Evolutionary conservation across 1,284 basidiomycete genomes (phyloP).

Genomic region (Ganoderma sinense): DNA sequence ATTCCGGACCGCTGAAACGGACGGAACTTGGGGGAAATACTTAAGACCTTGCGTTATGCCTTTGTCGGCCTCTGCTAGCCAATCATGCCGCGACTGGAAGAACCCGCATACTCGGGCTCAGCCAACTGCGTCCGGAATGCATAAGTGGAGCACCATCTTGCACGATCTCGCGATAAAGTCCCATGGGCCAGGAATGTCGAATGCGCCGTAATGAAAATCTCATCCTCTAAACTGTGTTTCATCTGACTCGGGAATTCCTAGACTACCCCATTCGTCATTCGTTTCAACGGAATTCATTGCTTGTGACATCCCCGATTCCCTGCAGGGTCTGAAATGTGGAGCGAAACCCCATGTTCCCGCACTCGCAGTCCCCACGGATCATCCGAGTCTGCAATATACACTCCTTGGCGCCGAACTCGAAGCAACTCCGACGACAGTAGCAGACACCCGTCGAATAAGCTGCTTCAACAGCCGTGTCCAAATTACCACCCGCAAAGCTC

Average conservation of each 20-base stretch:
- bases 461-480: not conserved
- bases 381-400: not conserved
- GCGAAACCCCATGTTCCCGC: not conserved
- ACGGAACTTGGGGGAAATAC: not conserved
- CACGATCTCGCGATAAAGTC: not conserved
- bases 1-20: not conserved
- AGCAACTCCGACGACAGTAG: not conserved
- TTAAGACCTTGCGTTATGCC: not conserved
- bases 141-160: not conserved
- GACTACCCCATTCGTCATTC: not conserved
- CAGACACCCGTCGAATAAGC: not conserved
- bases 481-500: not conserved
- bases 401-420: not conserved
- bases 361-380: not conserved
- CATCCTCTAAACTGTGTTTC: not conserved
- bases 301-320: not conserved
- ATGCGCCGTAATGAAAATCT: not conserved
- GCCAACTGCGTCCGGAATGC: not conserved
- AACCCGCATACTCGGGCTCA: not conserved
- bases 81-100: not conserved
- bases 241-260: not conserved
- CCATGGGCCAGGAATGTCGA: not conserved
- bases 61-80: not conserved
- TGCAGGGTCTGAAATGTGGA: not conserved
- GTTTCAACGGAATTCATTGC: not conserved